Base-by-base conservation (phyloP, 768 basidiomycete genomes). In the Phylloporus sp. region DNA sequence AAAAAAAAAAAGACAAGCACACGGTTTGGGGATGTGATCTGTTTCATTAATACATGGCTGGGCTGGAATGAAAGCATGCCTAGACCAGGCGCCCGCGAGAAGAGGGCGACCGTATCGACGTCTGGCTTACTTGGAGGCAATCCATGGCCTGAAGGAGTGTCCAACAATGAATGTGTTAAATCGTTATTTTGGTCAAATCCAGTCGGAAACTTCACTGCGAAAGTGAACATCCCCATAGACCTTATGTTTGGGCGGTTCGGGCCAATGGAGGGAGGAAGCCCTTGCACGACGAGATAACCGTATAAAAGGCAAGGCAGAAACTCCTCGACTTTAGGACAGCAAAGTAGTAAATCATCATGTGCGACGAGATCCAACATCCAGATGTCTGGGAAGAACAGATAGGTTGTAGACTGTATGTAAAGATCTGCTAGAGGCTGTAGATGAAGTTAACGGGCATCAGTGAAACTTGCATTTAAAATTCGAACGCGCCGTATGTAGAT, bases 301-400 rank as follows among this genome's bases (percentile, higher is more conserved):
- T 13, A 5, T 16, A 11, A 24, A 42, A 7, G 8, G 4, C 1
- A 20, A 47, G 16, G n/a, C 2, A 9, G 13, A 51, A n/a, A 18
- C 12, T 13, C 20, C 5, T 31, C 16, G 39, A 26, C 28, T 15
- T 28, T 3, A 36, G 27, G 12, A 16, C 6, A 40, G 16, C 22
- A n/a, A 50, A 22, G 42, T 44, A 28, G 29, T 40, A 36, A 23
- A 39, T 15, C 23, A 31, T 46, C 3, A 38, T 46, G 13, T 6
- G n/a, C 16, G 45, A 52, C 28, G 18, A 39, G 8, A 18, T 7
- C 2, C 34, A 53, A 18, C 10, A 1, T 5, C 8, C 32, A 16
- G 12, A 56, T 6, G 12, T 45, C 48, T 7, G 47, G 42, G 10
- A 53, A 49, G 34, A 53, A 41, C 12, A 28, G 41, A 18, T 28